Base-by-base conservation (phyloP, 1,284 basidiomycete species). In the Pulchroboletus neoregius region DNA sequence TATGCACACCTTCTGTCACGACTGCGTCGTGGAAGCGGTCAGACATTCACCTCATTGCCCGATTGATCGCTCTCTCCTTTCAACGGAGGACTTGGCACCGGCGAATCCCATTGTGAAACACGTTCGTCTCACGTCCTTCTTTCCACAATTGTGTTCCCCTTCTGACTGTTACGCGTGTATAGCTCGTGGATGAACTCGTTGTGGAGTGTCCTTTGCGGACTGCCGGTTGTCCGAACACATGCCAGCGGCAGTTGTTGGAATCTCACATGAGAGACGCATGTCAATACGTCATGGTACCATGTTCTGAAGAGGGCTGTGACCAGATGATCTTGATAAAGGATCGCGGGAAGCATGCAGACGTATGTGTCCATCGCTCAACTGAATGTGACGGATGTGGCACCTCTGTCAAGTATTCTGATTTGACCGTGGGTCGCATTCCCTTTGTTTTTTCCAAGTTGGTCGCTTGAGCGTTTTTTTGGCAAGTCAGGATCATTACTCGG, bases 131-230 rank as follows among this genome's bases (percentile, higher is more conserved):
- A 10, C n/a, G 20, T 39, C 28, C 39, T 46, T 43, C 28, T 27
- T 40, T 49, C 39, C 35, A 46, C 44, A 53, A 42, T 58, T 53
- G 32, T 22, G 48, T 2, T n/a, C n/a, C 45, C 3, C 57, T 45
- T 45, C 55, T 63, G 36, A 55, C 46, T 39, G 5, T n/a, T 44
- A 27, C 47, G 30, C 46, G 20, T 49, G 47, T 49, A 27, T 53
- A 91, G 87, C 80, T 94, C 57, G 87, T 92, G 32, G 89, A 93
- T 55, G 91, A 93, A 68, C 73, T 94, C 34, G 49, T 79, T 23
- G 88, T 93, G 0, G 78, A 83, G 58, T 93, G 91, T 65, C 73
- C 78, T 8, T 71, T 85, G 49, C 69, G 70, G 18, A 53, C 60
- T 12, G 68, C 71, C 6, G 87, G 87, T 2, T 93, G 90, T 62